These are phyloP conservation scores for Podospora pseudopauciseta DNA, from an alignment of 495 filamentous ascomycete species.

Conservation along the genomic window DNA sequence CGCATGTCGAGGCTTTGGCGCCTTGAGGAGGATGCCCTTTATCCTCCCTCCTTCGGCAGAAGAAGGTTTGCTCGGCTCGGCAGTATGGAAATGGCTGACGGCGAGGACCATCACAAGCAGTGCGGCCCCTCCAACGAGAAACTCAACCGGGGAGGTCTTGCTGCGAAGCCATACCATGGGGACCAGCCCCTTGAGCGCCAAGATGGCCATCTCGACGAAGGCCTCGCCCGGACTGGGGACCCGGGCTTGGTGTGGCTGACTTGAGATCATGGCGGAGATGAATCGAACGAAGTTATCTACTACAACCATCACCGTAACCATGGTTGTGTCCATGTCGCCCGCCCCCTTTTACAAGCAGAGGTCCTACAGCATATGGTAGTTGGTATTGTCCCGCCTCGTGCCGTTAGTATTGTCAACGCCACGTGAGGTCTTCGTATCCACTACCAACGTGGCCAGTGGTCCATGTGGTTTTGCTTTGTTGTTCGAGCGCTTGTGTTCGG, in stretches of 20 bases:
- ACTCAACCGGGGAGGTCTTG: constrained; percentile 20
- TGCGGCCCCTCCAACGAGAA: constrained; percentile 18
- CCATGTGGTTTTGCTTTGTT: background rate
- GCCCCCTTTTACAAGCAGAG: background rate
- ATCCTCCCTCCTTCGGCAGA: background rate
- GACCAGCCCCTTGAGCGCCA: constrained; percentile 21
- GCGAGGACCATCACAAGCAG: background rate
- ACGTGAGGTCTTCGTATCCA: background rate
- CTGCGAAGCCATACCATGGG: constrained; percentile 27
- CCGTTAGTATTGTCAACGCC: background rate
- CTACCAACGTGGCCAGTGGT: background rate
- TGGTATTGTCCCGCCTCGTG: background rate
- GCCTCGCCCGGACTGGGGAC: constrained; percentile 6
- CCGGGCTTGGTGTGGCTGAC: background rate
- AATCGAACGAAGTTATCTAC: background rate
- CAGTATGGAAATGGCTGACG: background rate
- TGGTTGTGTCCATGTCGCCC: background rate
- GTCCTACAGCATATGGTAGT: background rate
- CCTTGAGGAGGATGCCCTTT: background rate
- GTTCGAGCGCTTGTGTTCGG: background rate
- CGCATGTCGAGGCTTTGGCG: background rate
- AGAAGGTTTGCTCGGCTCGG: background rate
- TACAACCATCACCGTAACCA: background rate
- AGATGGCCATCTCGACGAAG: constrained; percentile 17
- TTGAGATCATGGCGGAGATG: background rate